Evolutionary conservation across 2,329 filamentous ascomycete genomes (phyloP).

Genomic region (Kalmusia sp.): DNA sequence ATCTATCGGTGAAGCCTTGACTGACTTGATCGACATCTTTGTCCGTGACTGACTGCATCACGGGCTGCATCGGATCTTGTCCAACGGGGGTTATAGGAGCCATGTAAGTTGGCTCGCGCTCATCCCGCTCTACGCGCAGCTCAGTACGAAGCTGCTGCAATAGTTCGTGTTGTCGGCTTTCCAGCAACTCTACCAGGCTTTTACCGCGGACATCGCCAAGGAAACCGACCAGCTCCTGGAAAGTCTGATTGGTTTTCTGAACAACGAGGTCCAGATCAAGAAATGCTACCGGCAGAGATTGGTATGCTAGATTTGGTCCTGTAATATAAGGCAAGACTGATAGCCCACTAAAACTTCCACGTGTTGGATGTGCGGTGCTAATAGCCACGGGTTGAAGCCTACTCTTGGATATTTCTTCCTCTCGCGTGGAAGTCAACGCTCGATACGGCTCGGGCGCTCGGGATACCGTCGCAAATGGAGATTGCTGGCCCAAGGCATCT

Average conservation of each 20-base stretch:
- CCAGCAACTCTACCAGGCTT: conserved; percentile 53
- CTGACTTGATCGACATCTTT: conserved; percentile 54
- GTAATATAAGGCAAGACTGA: conserved; percentile 27
- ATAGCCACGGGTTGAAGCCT: conserved; percentile 21
- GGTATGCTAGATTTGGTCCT: conserved; percentile 35
- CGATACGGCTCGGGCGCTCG: conserved; percentile 32
- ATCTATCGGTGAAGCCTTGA: conserved; percentile 51
- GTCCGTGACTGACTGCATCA: conserved; percentile 50
- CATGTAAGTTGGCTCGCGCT: conserved; percentile 58
- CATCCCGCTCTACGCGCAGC: conserved; percentile 55
- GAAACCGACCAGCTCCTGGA: conserved; percentile 52
- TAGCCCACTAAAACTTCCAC: conserved; percentile 25
- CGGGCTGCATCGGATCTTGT: conserved; percentile 50
- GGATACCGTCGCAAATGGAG: conserved; percentile 27
- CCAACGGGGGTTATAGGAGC: conserved; percentile 55
- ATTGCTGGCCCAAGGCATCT: conserved; percentile 29
- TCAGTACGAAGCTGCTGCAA: conserved; percentile 53
- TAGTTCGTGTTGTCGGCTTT: conserved; percentile 49
- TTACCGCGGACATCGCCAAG: conserved; percentile 47
- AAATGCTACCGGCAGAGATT: conserved; percentile 47
- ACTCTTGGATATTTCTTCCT: conserved; percentile 22
- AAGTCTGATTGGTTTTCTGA: conserved; percentile 53
- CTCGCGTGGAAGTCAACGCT: conserved; percentile 25
- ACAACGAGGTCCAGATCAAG: conserved; percentile 57
- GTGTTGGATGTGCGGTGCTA: conserved; percentile 21